Percentiles rank a stretch among this genome's conserved stretches.
Conservation (phyloP, 2,329 filamentous ascomycete species). For the Colletotrichum eleusines region DNA sequence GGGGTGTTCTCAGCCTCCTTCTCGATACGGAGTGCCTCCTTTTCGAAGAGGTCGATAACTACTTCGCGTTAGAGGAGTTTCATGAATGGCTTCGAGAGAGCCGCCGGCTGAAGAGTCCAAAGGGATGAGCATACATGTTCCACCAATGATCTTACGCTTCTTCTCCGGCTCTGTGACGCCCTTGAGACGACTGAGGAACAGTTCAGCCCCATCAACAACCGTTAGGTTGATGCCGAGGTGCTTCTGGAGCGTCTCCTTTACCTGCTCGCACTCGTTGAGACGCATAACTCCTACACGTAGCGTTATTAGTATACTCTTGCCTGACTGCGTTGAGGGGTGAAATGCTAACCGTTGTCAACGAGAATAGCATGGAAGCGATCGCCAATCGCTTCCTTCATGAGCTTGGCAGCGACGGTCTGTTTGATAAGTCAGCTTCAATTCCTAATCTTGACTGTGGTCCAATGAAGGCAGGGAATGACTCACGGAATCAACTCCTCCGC, state of each 20-base stretch:
- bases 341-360: conserved; percentile 77
- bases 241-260: conserved; percentile 81
- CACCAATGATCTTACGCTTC: conserved; percentile 93
- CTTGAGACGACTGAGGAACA: conserved; percentile 81
- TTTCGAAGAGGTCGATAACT: conserved; percentile 52
- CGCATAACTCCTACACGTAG: conserved; percentile 71
- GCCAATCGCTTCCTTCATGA: conserved; percentile 87
- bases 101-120: not conserved
- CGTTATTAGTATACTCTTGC: too few species aligned
- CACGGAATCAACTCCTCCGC: conserved; percentile 81
- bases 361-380: conserved; percentile 86
- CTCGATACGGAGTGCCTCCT: conserved; percentile 78
- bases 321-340: not conserved
- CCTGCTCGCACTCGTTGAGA: conserved; percentile 84
- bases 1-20: conserved; percentile 74
- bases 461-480: not conserved
- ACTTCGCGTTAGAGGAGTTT: conserved; percentile 20
- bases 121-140: conserved; percentile 57
- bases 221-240: conserved; percentile 92
- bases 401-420: conserved; percentile 81
- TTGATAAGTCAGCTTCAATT: not conserved
- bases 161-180: conserved; percentile 84
- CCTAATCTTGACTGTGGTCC: not conserved
- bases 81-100: not conserved
- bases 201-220: conserved; percentile 81